A percentile compares a stretch with the other conserved stretches of the same genome.
Evolutionary conservation across 164 flowering plant genomes (phyloP).

Genomic region (Malania oleifera): DNA sequence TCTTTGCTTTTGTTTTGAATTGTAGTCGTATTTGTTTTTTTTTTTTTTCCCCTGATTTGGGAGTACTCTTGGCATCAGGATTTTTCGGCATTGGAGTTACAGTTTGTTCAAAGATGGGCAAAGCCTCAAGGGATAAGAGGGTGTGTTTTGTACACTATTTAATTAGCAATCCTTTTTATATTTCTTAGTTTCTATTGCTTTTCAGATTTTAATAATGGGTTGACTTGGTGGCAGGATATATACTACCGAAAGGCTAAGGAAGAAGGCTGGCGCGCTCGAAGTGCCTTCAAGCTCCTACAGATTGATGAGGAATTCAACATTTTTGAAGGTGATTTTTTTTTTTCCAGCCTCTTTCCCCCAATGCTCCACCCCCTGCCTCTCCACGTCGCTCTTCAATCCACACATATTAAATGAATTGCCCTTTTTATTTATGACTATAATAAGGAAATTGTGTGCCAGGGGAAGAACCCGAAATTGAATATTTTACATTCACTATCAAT

Average conservation of each 20-base stretch:
- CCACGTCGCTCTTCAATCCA: too few relatives aligned
- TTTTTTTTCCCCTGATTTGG: neutral
- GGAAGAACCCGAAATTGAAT: too few relatives aligned
- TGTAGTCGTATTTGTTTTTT: too few relatives aligned
- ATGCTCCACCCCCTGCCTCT: neutral
- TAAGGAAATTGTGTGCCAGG: too few relatives aligned
- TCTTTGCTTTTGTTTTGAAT: too few relatives aligned
- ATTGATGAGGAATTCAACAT: conserved; percentile 94
- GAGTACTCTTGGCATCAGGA: too few relatives aligned
- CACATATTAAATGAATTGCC: too few relatives aligned
- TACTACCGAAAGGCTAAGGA: conserved; percentile 95
- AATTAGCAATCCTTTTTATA: neutral
- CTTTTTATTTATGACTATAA: too few relatives aligned
- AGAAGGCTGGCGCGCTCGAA: conserved; percentile 99
- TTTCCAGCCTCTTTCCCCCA: neutral
- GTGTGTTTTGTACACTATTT: conserved; percentile 24
- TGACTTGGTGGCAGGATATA: conserved; percentile 54
- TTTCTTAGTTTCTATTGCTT: neutral
- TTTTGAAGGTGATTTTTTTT: conserved; percentile 47
- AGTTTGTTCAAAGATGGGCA: conserved; percentile 51
- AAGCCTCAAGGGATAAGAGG: conserved; percentile 95
- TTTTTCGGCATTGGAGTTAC: neutral
- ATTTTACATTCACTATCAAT: too few relatives aligned
- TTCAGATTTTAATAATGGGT: neutral
- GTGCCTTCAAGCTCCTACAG: conserved; percentile 96